These are phyloP conservation scores for Alloteropsis semialata DNA, from an alignment of 176 grass and related monocot genomes.

Conservation along the genomic window DNA sequence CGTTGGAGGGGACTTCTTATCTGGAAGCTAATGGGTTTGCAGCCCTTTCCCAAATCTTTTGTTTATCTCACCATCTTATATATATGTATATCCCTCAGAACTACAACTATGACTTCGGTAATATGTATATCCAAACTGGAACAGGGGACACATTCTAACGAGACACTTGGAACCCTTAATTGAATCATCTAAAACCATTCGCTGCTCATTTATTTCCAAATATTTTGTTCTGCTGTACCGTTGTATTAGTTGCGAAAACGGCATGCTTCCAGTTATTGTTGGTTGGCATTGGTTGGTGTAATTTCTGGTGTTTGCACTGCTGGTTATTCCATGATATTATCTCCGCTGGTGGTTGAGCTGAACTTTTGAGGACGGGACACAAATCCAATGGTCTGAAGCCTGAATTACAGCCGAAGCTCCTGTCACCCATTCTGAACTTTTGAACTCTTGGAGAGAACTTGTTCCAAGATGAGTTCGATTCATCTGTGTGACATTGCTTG, in stretches of 20 bases:
- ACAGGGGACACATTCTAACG: conserved; percentile 14
- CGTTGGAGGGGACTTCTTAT: conserved; percentile 11
- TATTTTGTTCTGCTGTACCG: not conserved
- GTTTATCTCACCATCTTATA: not conserved
- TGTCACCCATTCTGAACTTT: not conserved
- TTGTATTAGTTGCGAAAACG: not conserved
- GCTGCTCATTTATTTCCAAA: not conserved
- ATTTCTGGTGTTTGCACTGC: not conserved
- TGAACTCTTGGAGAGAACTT: not conserved
- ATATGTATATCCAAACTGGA: conserved; percentile 27
- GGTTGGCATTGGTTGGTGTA: not conserved
- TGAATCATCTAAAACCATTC: not conserved
- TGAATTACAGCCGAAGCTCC: too few species aligned
- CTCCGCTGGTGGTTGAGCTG: not conserved
- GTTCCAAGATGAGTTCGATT: not conserved
- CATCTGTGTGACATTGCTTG: too few species aligned
- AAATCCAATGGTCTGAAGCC: not conserved
- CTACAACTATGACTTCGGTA: conserved; percentile 3
- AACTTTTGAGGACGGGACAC: too few species aligned
- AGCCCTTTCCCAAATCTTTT: conserved; percentile 11
- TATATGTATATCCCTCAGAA: conserved; percentile 5
- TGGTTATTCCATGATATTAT: not conserved
- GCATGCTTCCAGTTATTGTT: not conserved
- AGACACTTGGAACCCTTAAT: conserved; percentile 1
- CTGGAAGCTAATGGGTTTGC: conserved; percentile 14